Evolutionary conservation across 2,329 filamentous ascomycete species (phyloP).

Genomic region (Paracoccidioides lutzii): DNA sequence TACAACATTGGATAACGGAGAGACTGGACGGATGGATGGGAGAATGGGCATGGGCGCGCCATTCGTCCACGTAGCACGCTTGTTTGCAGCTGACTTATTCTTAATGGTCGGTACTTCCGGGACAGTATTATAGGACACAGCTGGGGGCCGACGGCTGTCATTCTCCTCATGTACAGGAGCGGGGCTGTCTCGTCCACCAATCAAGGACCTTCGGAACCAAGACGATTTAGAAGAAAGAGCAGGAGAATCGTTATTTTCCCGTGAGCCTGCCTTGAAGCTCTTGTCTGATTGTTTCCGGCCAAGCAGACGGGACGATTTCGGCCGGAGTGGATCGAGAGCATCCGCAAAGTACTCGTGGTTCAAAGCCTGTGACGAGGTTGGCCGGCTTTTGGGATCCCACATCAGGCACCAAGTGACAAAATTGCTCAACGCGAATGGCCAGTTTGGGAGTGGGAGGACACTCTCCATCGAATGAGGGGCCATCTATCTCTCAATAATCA

Average conservation of each 20-base stretch:
- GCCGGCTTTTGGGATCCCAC: constrained; percentile 91
- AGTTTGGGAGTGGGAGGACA: constrained; percentile 78
- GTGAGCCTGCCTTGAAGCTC: constrained; percentile 46
- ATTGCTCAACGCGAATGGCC: constrained; percentile 74
- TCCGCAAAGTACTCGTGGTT: constrained; percentile 91
- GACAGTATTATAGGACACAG: constrained; percentile 27
- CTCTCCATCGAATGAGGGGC: constrained; percentile 93
- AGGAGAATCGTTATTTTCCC: constrained; percentile 48
- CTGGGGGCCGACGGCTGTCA: constrained; percentile 25
- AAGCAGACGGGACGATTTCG: constrained; percentile 78
- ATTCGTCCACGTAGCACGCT: constrained; percentile 89
- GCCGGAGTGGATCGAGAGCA: constrained; percentile 78
- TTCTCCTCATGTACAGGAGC: constrained; percentile 42
- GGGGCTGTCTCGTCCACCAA: constrained; percentile 55
- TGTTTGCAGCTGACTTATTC: constrained; percentile 47
- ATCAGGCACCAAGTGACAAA: constrained; percentile 98
- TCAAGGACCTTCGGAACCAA: constrained; percentile 93
- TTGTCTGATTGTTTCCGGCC: constrained; percentile 85
- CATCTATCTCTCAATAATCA: constrained; percentile 47
- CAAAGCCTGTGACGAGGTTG: constrained; percentile 86
- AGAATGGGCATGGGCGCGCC: constrained; percentile 89
- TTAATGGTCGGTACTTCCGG: constrained; percentile 27
- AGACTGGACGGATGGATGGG: constrained; percentile 86
- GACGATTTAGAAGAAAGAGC: constrained; percentile 68
- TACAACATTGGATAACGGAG: constrained; percentile 86